Percentiles rank a stretch among this genome's conserved stretches.
Evolutionary conservation across 169 alveolate species (phyloP).

Genomic region (Plasmodium knowlesi): DNA sequence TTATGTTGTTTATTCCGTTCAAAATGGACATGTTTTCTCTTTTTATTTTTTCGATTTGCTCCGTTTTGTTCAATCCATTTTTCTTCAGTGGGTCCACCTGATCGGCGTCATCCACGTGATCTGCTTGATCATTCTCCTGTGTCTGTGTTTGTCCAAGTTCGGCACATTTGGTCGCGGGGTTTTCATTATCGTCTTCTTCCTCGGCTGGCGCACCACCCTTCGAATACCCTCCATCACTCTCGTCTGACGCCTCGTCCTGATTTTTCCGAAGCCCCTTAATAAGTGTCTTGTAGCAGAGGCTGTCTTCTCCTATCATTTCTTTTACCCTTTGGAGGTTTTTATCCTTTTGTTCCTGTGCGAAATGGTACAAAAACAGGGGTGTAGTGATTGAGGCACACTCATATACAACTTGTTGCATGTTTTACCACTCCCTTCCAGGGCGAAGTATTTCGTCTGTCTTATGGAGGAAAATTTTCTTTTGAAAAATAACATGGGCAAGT

Average conservation of each 20-base stretch:
- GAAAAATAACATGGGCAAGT: neutral
- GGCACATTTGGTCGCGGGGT: neutral
- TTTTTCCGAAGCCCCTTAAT: constrained; percentile 16
- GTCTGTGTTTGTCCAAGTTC: neutral
- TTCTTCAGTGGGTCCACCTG: neutral
- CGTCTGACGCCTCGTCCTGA: constrained; percentile 12
- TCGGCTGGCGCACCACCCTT: neutral
- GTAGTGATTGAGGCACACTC: neutral
- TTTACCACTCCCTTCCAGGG: neutral
- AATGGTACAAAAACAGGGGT: neutral
- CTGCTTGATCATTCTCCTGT: neutral
- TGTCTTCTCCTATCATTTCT: constrained; percentile 27
- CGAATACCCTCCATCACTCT: constrained; percentile 4
- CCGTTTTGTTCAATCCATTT: constrained; percentile 13
- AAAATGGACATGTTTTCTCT: constrained; percentile 4
- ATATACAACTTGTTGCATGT: neutral
- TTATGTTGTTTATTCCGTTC: constrained; percentile 31
- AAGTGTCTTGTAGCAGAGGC: neutral
- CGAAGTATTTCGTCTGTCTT: neutral
- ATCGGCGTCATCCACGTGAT: neutral
- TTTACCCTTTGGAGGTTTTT: constrained; percentile 19
- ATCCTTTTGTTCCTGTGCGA: constrained; percentile 16
- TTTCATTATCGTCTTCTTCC: neutral
- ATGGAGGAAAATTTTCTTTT: neutral
- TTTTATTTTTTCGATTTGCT: constrained; percentile 37